phyloP scores from a whole-genome alignment of 352 stramenopile species.

The Phytophthora tubulina region DNA sequence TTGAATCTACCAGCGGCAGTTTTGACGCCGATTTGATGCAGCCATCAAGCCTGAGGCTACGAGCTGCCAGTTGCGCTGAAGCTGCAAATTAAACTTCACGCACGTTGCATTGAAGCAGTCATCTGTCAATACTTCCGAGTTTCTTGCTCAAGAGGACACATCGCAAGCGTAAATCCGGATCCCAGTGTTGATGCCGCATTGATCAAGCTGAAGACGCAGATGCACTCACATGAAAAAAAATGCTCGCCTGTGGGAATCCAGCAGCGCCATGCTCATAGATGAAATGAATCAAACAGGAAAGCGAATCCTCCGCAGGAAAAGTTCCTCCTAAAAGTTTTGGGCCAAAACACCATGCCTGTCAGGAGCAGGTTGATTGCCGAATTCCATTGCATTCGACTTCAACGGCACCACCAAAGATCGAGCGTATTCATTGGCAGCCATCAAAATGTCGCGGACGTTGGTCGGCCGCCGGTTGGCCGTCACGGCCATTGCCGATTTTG shows the following conservation, averaged over 20 bases:
- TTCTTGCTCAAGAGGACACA: not conserved
- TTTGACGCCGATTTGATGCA: slow-evolving; percentile 13
- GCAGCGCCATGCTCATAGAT: too few relatives aligned
- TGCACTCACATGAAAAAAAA: not conserved
- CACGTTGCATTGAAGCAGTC: not conserved
- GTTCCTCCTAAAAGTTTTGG: too few relatives aligned
- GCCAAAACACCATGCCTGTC: too few relatives aligned
- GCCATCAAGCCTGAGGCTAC: not conserved
- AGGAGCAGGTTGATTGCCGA: too few relatives aligned
- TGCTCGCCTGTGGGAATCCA: too few relatives aligned
- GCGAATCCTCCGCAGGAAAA: too few relatives aligned
- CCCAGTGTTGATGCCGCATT: too few relatives aligned
- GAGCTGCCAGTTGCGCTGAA: not conserved
- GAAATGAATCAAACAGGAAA: too few relatives aligned
- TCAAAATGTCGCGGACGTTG: slow-evolving; percentile 20
- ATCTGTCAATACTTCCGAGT: too few relatives aligned
- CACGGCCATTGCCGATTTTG: slow-evolving; percentile 17
- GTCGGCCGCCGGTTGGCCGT: slow-evolving; percentile 18
- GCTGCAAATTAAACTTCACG: not conserved
- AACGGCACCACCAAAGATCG: not conserved
- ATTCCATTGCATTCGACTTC: too few relatives aligned
- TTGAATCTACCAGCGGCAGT: not conserved
- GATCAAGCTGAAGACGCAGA: not conserved
- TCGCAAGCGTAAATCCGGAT: not conserved
- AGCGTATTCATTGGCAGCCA: slow-evolving; percentile 12